Percentiles rank a stretch among this genome's conserved stretches.
Evolutionary conservation across 441 rosid species (phyloP).

Genomic region (Rhodomyrtus psidioides): DNA sequence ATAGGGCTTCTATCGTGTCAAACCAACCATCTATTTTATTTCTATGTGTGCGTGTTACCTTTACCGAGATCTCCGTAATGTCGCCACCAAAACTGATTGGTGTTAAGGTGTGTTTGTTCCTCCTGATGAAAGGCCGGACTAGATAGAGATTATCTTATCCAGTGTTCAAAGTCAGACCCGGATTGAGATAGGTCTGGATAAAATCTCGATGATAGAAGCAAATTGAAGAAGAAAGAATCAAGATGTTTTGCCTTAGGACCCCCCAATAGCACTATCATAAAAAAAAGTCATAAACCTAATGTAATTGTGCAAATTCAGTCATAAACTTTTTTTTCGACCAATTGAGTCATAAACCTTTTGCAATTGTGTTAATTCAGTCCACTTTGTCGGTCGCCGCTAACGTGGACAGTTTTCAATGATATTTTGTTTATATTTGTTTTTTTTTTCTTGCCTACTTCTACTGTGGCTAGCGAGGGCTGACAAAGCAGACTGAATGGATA

Average conservation of each 20-base stretch:
- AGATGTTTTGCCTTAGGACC: not conserved
- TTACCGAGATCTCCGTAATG: not conserved
- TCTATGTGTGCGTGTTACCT: not conserved
- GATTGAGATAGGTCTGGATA: not conserved
- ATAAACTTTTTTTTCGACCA: too few species aligned
- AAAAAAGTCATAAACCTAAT: too few species aligned
- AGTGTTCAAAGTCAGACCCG: not conserved
- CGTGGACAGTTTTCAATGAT: too few species aligned
- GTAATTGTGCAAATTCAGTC: too few species aligned
- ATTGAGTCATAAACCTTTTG: too few species aligned
- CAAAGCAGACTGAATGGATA: too few species aligned
- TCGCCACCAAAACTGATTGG: not conserved
- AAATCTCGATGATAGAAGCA: not conserved
- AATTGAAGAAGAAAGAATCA: not conserved
- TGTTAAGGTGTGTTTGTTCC: not conserved
- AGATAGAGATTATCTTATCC: not conserved
- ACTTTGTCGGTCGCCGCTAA: fast-evolving
- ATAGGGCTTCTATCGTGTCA: not conserved
- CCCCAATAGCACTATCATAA: not conserved
- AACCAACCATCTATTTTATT: not conserved
- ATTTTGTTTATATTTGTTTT: too few species aligned
- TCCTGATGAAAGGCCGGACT: not conserved
- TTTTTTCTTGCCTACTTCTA: too few species aligned
- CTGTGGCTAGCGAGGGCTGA: too few species aligned
- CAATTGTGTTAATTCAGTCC: too few species aligned